Percentiles rank a stretch among this genome's conserved stretches.
phyloP scores from a whole-genome alignment of 169 alveolate genomes.

The Cryptosporidium baileyi region DNA sequence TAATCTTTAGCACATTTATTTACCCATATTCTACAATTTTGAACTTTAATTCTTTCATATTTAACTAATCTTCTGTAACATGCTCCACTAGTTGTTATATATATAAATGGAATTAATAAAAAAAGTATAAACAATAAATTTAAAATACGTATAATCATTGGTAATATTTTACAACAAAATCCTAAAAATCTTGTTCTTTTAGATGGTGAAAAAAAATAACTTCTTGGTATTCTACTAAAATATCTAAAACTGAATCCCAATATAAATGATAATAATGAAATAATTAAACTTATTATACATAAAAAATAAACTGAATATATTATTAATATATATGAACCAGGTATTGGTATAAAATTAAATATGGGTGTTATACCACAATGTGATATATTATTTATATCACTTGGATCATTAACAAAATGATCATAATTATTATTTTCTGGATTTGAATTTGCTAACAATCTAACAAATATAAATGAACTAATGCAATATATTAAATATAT shows the following conservation, averaged over 20 bases:
- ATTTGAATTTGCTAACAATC: slow-evolving; percentile 46
- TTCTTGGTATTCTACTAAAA: slow-evolving; percentile 62
- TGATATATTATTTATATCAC: slow-evolving; percentile 4
- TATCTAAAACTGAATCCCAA: slow-evolving; percentile 41
- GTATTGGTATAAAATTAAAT: slow-evolving; percentile 55
- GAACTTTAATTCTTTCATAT: slow-evolving; percentile 57
- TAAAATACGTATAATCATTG: slow-evolving; percentile 6
- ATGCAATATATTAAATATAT: slow-evolving; percentile 22
- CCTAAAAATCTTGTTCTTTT: slow-evolving; percentile 59
- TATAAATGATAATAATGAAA: slow-evolving; percentile 12
- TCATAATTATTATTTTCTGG: slow-evolving; percentile 50
- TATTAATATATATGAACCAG: slow-evolving; percentile 46
- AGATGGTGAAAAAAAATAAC: slow-evolving; percentile 59
- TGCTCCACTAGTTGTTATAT: slow-evolving; percentile 66
- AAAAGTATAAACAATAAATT: slow-evolving; percentile 24
- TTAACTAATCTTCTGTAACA: slow-evolving; percentile 57
- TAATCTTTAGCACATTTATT: slow-evolving; percentile 62
- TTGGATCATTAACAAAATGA: slow-evolving; percentile 63
- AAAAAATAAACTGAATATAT: slow-evolving; percentile 21
- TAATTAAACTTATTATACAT: slow-evolving; percentile 27
- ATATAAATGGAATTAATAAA: slow-evolving; percentile 27
- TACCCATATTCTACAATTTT: slow-evolving; percentile 66
- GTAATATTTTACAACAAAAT: slow-evolving; percentile 46
- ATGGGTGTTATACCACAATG: slow-evolving; percentile 64
- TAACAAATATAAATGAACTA: slow-evolving; percentile 33